A percentile compares a stretch with the other conserved stretches of the same genome.
Conservation (phyloP, 805 yeast species). For the Barnettozyma californica region DNA sequence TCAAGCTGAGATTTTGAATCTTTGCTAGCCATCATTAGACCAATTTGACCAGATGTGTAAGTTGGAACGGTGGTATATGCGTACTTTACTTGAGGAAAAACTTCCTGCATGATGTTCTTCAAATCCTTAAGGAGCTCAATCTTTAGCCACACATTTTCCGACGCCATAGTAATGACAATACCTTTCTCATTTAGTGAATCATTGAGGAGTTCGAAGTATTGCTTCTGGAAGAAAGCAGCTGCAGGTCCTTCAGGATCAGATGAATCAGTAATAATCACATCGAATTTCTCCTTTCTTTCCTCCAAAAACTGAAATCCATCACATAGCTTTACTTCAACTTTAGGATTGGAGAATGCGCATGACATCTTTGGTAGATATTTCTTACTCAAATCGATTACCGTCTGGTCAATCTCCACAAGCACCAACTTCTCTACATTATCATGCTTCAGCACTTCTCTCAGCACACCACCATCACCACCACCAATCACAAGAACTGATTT, state of each 20-base stretch:
- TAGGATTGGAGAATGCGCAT: constrained; percentile 52
- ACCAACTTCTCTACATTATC: constrained; percentile 57
- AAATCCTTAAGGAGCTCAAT: constrained; percentile 45
- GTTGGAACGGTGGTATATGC: constrained; percentile 82
- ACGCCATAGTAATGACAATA: constrained; percentile 75
- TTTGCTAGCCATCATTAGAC: constrained; percentile 67
- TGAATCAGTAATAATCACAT: constrained; percentile 85
- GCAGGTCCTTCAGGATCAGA: constrained; percentile 98
- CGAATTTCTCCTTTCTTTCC: constrained; percentile 49
- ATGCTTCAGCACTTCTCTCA: constrained; percentile 83
- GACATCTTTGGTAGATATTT: constrained; percentile 79
- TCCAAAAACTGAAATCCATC: constrained; percentile 82
- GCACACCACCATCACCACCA: constrained; percentile 95
- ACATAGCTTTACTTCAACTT: constrained; percentile 59
- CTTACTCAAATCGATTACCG: constrained; percentile 67
- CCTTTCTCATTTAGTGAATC: constrained; percentile 59
- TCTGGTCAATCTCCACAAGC: constrained; percentile 84
- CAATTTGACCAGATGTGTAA: constrained; percentile 85
- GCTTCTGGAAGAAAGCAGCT: constrained; percentile 74
- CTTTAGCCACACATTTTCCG: constrained; percentile 74
- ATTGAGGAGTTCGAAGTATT: constrained; percentile 63
- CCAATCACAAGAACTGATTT: constrained; percentile 80
- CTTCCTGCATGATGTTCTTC: constrained; percentile 42
- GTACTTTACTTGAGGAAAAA: constrained; percentile 58
- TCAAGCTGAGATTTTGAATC: constrained; percentile 40